Conservation (phyloP, 1,284 basidiomycete species). For the Trametes pubescens region DNA sequence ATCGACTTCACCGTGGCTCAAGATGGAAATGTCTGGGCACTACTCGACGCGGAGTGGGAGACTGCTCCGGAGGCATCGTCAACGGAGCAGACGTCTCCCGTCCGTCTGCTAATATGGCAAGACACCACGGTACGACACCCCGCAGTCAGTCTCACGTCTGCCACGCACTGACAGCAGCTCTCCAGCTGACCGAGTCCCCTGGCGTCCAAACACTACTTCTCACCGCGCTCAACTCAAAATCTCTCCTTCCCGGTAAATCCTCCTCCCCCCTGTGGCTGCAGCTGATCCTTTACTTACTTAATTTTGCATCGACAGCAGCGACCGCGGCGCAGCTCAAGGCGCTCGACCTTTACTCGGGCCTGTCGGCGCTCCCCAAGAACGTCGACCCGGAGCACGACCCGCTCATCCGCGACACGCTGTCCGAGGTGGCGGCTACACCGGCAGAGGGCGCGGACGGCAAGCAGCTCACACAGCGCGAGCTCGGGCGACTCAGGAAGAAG, state of each 20-base stretch:
- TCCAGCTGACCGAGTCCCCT: slow-evolving; percentile 36
- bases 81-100: slow-evolving; percentile 8
- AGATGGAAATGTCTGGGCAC: slow-evolving; percentile 55
- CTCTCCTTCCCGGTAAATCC: slow-evolving; percentile 49
- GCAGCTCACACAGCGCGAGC: slow-evolving; percentile 41
- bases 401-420: slow-evolving; percentile 44
- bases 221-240: slow-evolving; percentile 50
- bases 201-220: slow-evolving; percentile 40
- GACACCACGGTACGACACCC: slow-evolving; percentile 30
- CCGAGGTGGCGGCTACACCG: slow-evolving; percentile 30
- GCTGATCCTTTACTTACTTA: neutral
- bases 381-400: slow-evolving; percentile 54
- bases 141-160: too few species aligned
- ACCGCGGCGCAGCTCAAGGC: slow-evolving; percentile 55
- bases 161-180: slow-evolving; percentile 2
- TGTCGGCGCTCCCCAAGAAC: slow-evolving; percentile 71
- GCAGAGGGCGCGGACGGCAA: slow-evolving; percentile 24
- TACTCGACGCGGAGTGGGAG: slow-evolving; percentile 53
- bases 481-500: slow-evolving; percentile 42
- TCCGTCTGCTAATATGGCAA: slow-evolving; percentile 32
- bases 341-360: slow-evolving; percentile 67
- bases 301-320: slow-evolving; percentile 52
- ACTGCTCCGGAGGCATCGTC: neutral
- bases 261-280: neutral
- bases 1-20: slow-evolving; percentile 60